Conservation (phyloP, 2,329 filamentous ascomycete species). For the Gaeumannomyces tritici region DNA sequence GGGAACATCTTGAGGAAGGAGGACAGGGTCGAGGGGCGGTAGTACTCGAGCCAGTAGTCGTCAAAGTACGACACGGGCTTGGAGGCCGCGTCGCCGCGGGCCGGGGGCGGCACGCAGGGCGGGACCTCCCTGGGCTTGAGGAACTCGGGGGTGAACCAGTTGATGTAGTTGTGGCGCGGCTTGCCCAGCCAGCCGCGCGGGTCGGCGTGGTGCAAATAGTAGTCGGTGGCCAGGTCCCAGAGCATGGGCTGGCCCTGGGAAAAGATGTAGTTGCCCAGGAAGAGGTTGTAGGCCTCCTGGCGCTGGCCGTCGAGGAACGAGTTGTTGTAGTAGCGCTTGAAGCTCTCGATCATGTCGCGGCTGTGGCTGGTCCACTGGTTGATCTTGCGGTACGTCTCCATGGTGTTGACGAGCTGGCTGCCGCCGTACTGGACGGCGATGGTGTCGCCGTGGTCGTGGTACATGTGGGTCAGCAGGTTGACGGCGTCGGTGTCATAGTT, state of each 20-base stretch:
- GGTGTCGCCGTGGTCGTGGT: conserved; percentile 93
- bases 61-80: conserved; percentile 59
- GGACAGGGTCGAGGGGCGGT: conserved; percentile 77
- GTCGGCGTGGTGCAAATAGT: conserved; percentile 87
- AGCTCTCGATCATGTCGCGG: conserved; percentile 97
- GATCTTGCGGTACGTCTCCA: conserved; percentile 98
- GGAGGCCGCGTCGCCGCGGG: not conserved
- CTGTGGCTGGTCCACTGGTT: conserved; percentile 98
- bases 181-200: conserved; percentile 60
- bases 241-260: conserved; percentile 83
- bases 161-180: conserved; percentile 59
- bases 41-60: conserved; percentile 97
- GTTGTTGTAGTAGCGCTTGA: conserved; percentile 98
- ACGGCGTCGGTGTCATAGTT: conserved; percentile 94
- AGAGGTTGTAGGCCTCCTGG: conserved; percentile 96
- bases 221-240: conserved; percentile 92
- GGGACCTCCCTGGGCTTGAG: conserved; percentile 56
- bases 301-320: conserved; percentile 92
- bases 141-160: conserved; percentile 74
- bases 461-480: conserved; percentile 97
- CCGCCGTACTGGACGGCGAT: conserved; percentile 97
- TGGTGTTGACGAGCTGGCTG: conserved; percentile 95
- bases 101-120: conserved; percentile 38
- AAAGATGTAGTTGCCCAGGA: conserved; percentile 92
- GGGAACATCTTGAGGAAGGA: conserved; percentile 89